Conservation (phyloP, 2,329 filamentous ascomycete genomes). For the Colletotrichum truncatum region DNA sequence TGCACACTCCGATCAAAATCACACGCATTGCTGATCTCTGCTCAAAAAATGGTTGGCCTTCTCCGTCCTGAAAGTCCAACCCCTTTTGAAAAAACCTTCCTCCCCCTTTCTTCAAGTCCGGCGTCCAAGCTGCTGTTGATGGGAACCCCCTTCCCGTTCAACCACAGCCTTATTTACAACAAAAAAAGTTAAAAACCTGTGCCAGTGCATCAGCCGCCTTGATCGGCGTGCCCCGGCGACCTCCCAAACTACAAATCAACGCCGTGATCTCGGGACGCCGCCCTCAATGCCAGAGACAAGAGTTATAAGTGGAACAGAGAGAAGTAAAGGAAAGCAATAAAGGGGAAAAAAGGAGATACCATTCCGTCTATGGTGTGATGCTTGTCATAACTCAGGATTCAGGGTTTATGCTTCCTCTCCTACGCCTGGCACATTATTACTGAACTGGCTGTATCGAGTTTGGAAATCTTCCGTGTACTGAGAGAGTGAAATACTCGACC, state of each 20-base stretch:
- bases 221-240: neutral
- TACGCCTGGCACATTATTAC: conserved; percentile 6
- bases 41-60: neutral
- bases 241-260: conserved; percentile 22
- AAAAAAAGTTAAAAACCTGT: conserved; percentile 2
- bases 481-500: neutral
- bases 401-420: neutral
- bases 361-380: conserved; percentile 20
- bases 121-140: neutral
- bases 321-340: too few relatives aligned
- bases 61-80: neutral
- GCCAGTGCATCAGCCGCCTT: neutral
- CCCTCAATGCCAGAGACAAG: conserved; percentile 22
- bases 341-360: conserved; percentile 8
- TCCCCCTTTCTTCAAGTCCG: neutral
- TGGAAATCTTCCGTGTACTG: neutral
- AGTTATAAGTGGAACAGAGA: conserved; percentile 20
- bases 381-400: conserved; percentile 15
- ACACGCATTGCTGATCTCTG: neutral
- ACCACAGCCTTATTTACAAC: conserved; percentile 11
- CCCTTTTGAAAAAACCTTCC: neutral
- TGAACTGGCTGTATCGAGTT: neutral
- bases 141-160: neutral
- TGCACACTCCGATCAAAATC: neutral
- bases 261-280: conserved; percentile 25